A percentile compares a stretch with the other conserved stretches of the same genome.
Evolutionary conservation across 108 stramenopile genomes (phyloP).

Genomic region (Schizochytrium sp.): DNA sequence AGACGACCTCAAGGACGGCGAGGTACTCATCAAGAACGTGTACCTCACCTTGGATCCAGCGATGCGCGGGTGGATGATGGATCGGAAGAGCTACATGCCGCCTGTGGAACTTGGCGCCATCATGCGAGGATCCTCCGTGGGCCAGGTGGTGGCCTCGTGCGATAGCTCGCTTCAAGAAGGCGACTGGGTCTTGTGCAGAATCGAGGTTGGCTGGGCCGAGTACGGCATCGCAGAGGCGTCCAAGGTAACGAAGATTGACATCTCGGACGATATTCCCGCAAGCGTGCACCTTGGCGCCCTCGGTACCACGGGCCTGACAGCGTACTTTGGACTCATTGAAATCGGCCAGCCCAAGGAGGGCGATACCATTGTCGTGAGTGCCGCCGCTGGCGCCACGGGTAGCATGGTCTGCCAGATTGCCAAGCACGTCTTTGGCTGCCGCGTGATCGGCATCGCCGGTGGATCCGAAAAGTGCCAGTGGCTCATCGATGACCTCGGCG

Average conservation of each 20-base stretch:
- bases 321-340: slow-evolving; percentile 31
- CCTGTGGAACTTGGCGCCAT: slow-evolving; percentile 20
- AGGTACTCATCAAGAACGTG: slow-evolving; percentile 18
- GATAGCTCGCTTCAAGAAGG: slow-evolving; percentile 2
- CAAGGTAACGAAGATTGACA: slow-evolving; percentile 15
- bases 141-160: slow-evolving; percentile 22
- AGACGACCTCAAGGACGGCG: not conserved
- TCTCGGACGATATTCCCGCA: not conserved
- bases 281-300: slow-evolving; percentile 20
- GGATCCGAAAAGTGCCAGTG: slow-evolving; percentile 28
- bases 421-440: slow-evolving; percentile 29
- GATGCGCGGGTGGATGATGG: slow-evolving; percentile 32
- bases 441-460: slow-evolving; percentile 35
- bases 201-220: slow-evolving; percentile 27
- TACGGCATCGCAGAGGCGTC: slow-evolving; percentile 19
- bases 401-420: slow-evolving; percentile 35
- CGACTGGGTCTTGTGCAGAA: slow-evolving; percentile 21
- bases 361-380: slow-evolving; percentile 31
- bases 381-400: slow-evolving; percentile 35
- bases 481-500: slow-evolving; percentile 21
- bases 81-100: slow-evolving; percentile 24
- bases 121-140: slow-evolving; percentile 24
- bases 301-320: slow-evolving; percentile 27
- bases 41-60: slow-evolving; percentile 31
- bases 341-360: slow-evolving; percentile 24